Conservation (phyloP, 495 filamentous ascomycete genomes). For the Aspergillus indologenus region DNA sequence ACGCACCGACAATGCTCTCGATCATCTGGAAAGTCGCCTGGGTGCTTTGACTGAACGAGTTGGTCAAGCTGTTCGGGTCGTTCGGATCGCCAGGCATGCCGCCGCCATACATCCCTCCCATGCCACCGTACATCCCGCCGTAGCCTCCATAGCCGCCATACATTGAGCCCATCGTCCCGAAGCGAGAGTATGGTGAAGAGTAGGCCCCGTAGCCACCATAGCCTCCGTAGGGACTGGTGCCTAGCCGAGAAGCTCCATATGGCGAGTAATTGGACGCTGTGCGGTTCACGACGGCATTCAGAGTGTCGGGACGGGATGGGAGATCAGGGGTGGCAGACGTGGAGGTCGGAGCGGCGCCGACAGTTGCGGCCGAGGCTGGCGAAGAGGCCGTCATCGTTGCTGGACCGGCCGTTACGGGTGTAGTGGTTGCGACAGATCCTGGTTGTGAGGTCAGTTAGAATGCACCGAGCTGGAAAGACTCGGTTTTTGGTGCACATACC, state of each 20-base stretch:
- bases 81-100: slow-evolving; percentile 65
- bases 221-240: slow-evolving; percentile 48
- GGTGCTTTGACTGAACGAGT: slow-evolving; percentile 86
- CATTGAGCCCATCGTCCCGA: slow-evolving; percentile 57
- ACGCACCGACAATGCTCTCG: slow-evolving; percentile 97
- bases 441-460: slow-evolving; percentile 6
- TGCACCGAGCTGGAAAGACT: slow-evolving; percentile 2
- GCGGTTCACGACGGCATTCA: slow-evolving; percentile 74
- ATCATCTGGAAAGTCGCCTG: slow-evolving; percentile 99
- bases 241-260: slow-evolving; percentile 62
- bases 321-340: slow-evolving; percentile 61
- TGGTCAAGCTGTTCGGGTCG: slow-evolving; percentile 87
- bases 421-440: slow-evolving; percentile 36
- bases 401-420: slow-evolving; percentile 39
- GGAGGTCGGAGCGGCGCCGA: slow-evolving; percentile 38
- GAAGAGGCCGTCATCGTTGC: slow-evolving; percentile 33
- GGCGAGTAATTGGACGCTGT: slow-evolving; percentile 82
- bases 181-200: slow-evolving; percentile 64
- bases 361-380: slow-evolving; percentile 38
- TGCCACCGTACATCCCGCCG: slow-evolving; percentile 54
- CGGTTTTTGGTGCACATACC: slow-evolving; percentile 30
- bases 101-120: slow-evolving; percentile 51
- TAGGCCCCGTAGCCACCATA: slow-evolving; percentile 51
- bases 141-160: slow-evolving; percentile 56
- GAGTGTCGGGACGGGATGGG: slow-evolving; percentile 71